Evolutionary conservation across 495 filamentous ascomycete species (phyloP), one percentile per base, ranked within the genome.

Genomic region (Saxophila tyrrhenica): DNA sequence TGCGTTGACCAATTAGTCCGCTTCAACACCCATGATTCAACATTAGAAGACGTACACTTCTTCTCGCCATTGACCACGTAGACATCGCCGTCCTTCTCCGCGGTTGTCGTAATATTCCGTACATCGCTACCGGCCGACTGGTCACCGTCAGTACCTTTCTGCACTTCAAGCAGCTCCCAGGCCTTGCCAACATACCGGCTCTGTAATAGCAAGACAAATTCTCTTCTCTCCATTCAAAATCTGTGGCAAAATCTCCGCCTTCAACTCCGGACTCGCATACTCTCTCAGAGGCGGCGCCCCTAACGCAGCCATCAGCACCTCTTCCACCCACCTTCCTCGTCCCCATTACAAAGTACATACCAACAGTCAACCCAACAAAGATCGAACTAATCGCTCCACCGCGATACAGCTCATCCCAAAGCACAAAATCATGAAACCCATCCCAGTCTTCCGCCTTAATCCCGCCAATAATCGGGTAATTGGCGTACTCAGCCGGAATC

Each of bases 351-450:
- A n/a, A n/a, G n/a, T 73, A 79, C 5, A 13, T 35, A 35, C 29
- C 29, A 13, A 35, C 29, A 35, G 29, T 35, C 29, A 35, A 35
- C 29, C 29, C 29, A 35, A 35, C 29, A 35, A 35, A 35, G 13
- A 35, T 35, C 5, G 7, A 7, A 35, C 29, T 35, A 35, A 35
- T 35, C 5, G 29, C 29, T 13, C 29, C 29, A 13, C 29, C 29
- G 7, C 84, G 77, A 24, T 70, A 71, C 21, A 62, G 38, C 41
- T 64, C 61, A 42, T 64, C 62, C 59, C 54, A 56, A 1, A 64
- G 47, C 38, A 64, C 53, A n/a, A 64, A 52, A 35, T 64, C 62
- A 32, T 64, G 62, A 52, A 62, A 64, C 17, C 55, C 52, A 39
- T 64, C 62, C 62, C 62, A 62, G 24, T 64, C 55, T 29, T 59